Evolutionary conservation across 192 early-diverging fungal species (phyloP).

Genomic region (Pecoramyces ruminantium): DNA sequence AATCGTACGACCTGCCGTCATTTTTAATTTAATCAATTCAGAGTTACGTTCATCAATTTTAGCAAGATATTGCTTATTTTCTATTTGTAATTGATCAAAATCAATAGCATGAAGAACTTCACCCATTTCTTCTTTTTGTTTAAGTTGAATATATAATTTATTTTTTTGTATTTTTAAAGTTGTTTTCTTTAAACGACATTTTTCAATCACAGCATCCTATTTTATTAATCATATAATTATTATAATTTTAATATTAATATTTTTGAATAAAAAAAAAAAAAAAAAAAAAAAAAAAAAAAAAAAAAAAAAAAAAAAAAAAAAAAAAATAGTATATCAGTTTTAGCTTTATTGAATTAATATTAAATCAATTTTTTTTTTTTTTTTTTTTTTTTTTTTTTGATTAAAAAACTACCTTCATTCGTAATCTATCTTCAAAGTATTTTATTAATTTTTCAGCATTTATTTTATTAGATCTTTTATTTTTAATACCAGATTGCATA

Average conservation of each 20-base stretch:
- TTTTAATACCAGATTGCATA: constrained; percentile 17
- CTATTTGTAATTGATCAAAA: constrained; percentile 48
- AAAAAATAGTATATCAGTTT: no score
- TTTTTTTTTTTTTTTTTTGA: no score
- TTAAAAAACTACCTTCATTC: constrained; percentile 16
- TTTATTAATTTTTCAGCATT: constrained; percentile 30
- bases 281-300: no score
- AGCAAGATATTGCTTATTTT: constrained; percentile 42
- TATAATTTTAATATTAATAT: no score
- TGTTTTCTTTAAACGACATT: constrained; percentile 36
- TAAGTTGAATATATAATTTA: constrained; percentile 41
- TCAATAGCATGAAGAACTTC: constrained; percentile 48
- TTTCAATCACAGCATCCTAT: constrained; percentile 37
- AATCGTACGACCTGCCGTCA: constrained; percentile 39
- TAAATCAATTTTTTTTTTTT: no score
- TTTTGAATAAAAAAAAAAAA: no score
- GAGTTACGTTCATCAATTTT: constrained; percentile 45
- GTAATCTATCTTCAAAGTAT: constrained; percentile 38
- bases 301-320: no score
- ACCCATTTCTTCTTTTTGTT: constrained; percentile 52
- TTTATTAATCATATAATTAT: no score
- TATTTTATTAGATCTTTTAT: constrained; percentile 24
- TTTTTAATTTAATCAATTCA: constrained; percentile 42
- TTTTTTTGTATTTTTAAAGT: constrained; percentile 42
- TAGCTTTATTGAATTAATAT: no score